Evolutionary conservation across 73 alveolate species (phyloP), one percentile per base, ranked within the genome.

Genomic region (Stentor roeselii): DNA sequence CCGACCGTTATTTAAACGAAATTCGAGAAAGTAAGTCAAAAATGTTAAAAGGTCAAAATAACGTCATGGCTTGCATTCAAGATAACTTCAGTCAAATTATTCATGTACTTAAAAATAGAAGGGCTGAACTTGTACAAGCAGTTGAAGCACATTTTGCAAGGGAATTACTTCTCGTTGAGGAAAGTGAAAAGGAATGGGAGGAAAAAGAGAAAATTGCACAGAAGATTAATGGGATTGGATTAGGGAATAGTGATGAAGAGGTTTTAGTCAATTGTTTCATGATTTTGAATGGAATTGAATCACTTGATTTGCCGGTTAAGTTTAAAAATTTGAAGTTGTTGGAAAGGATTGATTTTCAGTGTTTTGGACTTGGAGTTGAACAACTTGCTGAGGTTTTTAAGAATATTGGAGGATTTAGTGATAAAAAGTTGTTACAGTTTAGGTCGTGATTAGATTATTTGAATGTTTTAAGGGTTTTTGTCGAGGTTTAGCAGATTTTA

Each of bases 401-500:
- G 21, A n/a, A 76, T 36, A 15, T 39, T 37, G 84, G 84, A 2
- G n/a, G 39, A n/a, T 76, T 76, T n/a, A 40, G 84, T 39, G 84
- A 76, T n/a, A 76, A 15, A 21, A 76, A 76, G 39, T 14, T 36
- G 6, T 37, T 76, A 21, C 74, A 76, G 34, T 76, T 76, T 40
- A 15, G 84, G 39, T 15, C 84, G 21, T 76, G 34, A 67, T 58
- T 58, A 21, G 37, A 67, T 67, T 67, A 50, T 50, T 50, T 6
- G 6, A 50, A 50, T 50, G 67, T 11, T 50, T 50, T 50, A 50
- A 50, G n/a, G n/a, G n/a, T n/a, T n/a, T n/a, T n/a, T n/a, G n/a
- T n/a, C n/a, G n/a, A n/a, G n/a, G n/a, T n/a, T n/a, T n/a, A n/a
- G n/a, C n/a, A n/a, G n/a, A n/a, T n/a, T n/a, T n/a, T n/a, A n/a